Evolutionary conservation across 2,329 filamentous ascomycete species (phyloP).

Genomic region (Onygenales sp.): DNA sequence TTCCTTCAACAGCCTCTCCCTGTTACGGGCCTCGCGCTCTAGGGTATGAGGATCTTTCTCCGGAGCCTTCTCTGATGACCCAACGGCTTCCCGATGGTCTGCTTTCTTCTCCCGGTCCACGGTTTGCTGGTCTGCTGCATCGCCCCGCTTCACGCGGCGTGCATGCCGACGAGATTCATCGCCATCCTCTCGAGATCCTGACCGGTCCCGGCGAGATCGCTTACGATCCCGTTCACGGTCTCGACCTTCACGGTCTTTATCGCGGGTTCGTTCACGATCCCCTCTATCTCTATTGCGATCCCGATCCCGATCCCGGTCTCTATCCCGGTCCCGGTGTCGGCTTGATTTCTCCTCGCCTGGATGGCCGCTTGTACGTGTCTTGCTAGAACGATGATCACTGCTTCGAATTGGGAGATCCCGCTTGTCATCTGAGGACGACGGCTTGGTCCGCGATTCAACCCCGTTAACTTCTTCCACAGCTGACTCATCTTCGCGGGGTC

Average conservation of each 20-base stretch:
- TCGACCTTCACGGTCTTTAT: conserved; percentile 28
- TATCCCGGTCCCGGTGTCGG: conserved; percentile 24
- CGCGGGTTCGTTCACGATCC: conserved; percentile 38
- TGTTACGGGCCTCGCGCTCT: conserved; percentile 59
- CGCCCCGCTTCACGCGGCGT: conserved; percentile 27
- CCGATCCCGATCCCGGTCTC: conserved; percentile 41
- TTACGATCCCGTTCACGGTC: conserved; percentile 27
- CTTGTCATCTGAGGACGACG: conserved; percentile 7
- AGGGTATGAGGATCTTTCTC: conserved; percentile 61
- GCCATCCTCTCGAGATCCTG: conserved; percentile 21
- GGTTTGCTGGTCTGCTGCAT: conserved; percentile 10
- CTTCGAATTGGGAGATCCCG: conserved; percentile 18
- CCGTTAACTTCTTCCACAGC: background rate
- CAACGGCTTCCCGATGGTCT: conserved; percentile 4
- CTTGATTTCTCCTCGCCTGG: conserved; percentile 21
- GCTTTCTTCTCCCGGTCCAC: conserved; percentile 1
- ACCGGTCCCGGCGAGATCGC: conserved; percentile 31
- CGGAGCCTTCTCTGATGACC: conserved; percentile 10
- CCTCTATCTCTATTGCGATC: conserved; percentile 25
- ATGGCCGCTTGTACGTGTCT: conserved; percentile 18
- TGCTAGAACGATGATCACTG: conserved; percentile 18
- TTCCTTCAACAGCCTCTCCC: conserved; percentile 56
- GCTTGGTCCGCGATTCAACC: conserved; percentile 17
- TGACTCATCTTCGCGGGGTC: conserved; percentile 14
- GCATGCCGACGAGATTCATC: conserved; percentile 25